Percentiles rank a stretch among this genome's conserved stretches.
Evolutionary conservation across 805 yeast genomes (phyloP).

Genomic region (Saturnispora kantuleensis): DNA sequence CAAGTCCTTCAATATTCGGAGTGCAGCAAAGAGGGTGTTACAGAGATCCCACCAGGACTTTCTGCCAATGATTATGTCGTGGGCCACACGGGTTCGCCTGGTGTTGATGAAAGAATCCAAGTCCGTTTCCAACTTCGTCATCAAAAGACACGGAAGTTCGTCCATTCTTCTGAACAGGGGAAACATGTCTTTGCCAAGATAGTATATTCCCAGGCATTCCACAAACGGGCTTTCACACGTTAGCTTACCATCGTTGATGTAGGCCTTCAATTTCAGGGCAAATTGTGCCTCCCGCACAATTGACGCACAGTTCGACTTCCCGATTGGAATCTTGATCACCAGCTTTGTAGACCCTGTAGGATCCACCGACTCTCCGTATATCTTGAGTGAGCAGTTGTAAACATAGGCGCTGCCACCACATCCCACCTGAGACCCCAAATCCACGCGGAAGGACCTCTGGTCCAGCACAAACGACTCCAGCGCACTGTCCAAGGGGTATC

Average conservation of each 20-base stretch:
- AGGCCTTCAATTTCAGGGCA: slow-evolving; percentile 15
- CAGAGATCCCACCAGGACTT: slow-evolving; percentile 27
- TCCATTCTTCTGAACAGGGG: slow-evolving; percentile 19
- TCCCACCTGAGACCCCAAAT: slow-evolving; percentile 17
- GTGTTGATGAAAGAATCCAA: slow-evolving; percentile 19
- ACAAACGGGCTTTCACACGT: slow-evolving; percentile 18
- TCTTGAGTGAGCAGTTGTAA: slow-evolving; percentile 13
- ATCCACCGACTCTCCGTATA: slow-evolving; percentile 8
- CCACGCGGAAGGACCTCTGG: slow-evolving; percentile 14
- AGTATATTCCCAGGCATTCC: slow-evolving; percentile 22
- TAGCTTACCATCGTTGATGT: slow-evolving; percentile 12
- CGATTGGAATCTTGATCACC: slow-evolving; percentile 25
- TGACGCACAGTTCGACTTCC: slow-evolving; percentile 17
- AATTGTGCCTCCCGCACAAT: slow-evolving; percentile 22
- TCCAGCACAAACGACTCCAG: slow-evolving; percentile 17
- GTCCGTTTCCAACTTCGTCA: slow-evolving; percentile 22
- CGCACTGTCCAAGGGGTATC: slow-evolving; percentile 13
- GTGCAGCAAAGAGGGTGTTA: slow-evolving; percentile 19
- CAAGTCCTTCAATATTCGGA: slow-evolving; percentile 20
- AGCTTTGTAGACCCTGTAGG: slow-evolving; percentile 8
- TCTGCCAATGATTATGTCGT: slow-evolving; percentile 17
- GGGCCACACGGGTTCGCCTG: slow-evolving; percentile 1
- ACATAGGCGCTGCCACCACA: slow-evolving; percentile 26
- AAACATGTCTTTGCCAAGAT: slow-evolving; percentile 18
- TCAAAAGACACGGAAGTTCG: slow-evolving; percentile 22